Base-by-base conservation (phyloP, 345 rosid species). In the Xanthoceras sorbifolium region DNA sequence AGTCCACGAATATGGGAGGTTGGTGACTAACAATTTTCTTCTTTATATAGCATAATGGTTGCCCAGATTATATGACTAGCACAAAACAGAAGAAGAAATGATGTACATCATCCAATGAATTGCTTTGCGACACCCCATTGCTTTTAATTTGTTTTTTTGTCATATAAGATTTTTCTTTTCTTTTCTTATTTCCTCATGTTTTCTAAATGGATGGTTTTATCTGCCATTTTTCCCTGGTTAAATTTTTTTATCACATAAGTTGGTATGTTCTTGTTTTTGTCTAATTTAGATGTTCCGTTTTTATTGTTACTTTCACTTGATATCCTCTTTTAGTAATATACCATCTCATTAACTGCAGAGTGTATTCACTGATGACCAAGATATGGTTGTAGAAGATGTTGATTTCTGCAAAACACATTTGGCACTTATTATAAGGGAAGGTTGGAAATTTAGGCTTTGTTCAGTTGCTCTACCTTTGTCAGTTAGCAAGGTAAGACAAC, bases 1-100 rank as follows among this genome's bases (percentile, higher is more conserved):
- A 76, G 81, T 85, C 84, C 91, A 48, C 87, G 88, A 80, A 78
- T 75, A 61, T 96, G 98, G 99, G 94, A 90, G 98, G 98, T 95
- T 73, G 79, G 87, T 85, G 48, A 72, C 75, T 70, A 72, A 73
- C 71, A 26, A 9, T 75, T 52, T 38, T 34, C 67, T 59, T 67
- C 28, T 26, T 52, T 54, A 6, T 32, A 54, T 20, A 38, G 55
- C 32, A 20, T 64, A 2, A 26, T 31, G 50, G 67, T 18, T 61
- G 34, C 28, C 22, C 42, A 18, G 15, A 57, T 50, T 71, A 42
- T 71, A 32, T 15, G 62, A 18, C 60, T n/a, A 59, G 65, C 26
- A 38, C 63, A 25, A 26, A 14, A 42, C 23, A 22, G 15, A 23
- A 67, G 9, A 50, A 28, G 38, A 12, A 25, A 36, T 34, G 14